Evolutionary conservation across 371 early-diverging fungal species (phyloP), one percentile per base, ranked within the genome.

Genomic region (Lichtheimia hyalospora): DNA sequence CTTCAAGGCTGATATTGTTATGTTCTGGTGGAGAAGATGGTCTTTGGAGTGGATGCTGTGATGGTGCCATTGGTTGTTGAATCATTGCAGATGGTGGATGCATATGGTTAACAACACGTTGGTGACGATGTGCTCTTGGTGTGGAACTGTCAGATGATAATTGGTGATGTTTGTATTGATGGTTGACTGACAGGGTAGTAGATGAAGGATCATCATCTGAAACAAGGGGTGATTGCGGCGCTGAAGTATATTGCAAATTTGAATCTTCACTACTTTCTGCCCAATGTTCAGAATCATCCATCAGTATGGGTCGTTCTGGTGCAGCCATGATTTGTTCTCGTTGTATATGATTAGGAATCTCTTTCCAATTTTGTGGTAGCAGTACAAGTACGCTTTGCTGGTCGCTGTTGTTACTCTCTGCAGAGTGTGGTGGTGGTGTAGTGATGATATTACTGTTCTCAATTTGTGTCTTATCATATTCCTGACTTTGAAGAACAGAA

Each of bases 181-280:
- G 25, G 10, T 34, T 34, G 34, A 34, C 2, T 6, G 21, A 10
- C 10, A 46, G 21, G 7, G 46, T 7, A 46, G n/a, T 46, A 10
- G 21, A 21, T 46, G 46, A 46, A n/a, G n/a, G 46, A 46, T 46
- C 18, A 46, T 46, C 46, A 46, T 46, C 46, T 46, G 58, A 57
- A 41, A 40, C 49, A 43, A 60, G 51, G 50, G 62, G 62, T 43
- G 62, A 56, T 50, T 62, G 62, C 10, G 40, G 56, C 5, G 62
- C 62, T 23, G 62, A 62, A 42, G 49, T 56, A 39, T 62, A 60
- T 23, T 60, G 61, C n/a, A 43, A 40, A 23, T 54, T 54, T 3
- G 61, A 62, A 51, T 62, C 62, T 15, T 55, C 56, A 42, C 62
- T 62, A 16, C 57, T 56, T 10, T 52, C 52, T 39, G 40, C 20